These are phyloP conservation scores for Saccharomycopsis selenospora DNA, from an alignment of 805 yeast species.

Conservation along the genomic window DNA sequence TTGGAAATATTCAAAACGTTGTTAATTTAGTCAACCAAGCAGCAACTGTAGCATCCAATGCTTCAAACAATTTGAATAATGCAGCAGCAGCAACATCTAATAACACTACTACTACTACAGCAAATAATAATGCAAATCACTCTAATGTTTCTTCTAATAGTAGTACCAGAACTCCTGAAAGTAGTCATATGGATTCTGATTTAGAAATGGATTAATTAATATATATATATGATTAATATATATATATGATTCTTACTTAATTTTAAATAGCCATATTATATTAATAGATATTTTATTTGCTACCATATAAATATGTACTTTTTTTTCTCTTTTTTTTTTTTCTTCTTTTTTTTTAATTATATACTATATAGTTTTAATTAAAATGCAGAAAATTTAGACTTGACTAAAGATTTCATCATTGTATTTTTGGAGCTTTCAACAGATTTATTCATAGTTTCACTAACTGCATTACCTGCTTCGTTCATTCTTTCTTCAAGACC, in stretches of 20 bases:
- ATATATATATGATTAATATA: too few relatives aligned
- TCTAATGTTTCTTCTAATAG: too few relatives aligned
- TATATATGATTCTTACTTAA: too few relatives aligned
- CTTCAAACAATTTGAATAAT: not conserved
- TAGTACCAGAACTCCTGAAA: too few relatives aligned
- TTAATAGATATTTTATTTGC: too few relatives aligned
- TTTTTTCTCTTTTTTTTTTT: too few relatives aligned
- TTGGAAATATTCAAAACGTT: not conserved
- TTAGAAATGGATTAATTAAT: slow-evolving; percentile 1
- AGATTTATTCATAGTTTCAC: slow-evolving; percentile 46
- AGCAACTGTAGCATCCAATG: not conserved
- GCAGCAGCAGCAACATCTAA: not conserved
- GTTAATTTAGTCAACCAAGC: not conserved
- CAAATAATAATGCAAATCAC: not conserved
- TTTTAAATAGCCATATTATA: too few relatives aligned
- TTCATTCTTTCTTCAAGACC: slow-evolving; percentile 46
- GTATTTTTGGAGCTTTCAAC: slow-evolving; percentile 44
- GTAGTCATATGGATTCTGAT: not conserved
- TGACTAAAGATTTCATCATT: slow-evolving; percentile 44
- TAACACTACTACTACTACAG: not conserved
- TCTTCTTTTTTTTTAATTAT: too few relatives aligned
- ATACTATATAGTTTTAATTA: too few relatives aligned
- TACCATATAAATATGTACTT: too few relatives aligned
- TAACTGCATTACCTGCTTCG: slow-evolving; percentile 48
- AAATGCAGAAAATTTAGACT: slow-evolving; percentile 34